These are phyloP conservation scores for Scheffersomyces ergatensis DNA, from an alignment of 805 yeast species.

Conservation along the genomic window DNA sequence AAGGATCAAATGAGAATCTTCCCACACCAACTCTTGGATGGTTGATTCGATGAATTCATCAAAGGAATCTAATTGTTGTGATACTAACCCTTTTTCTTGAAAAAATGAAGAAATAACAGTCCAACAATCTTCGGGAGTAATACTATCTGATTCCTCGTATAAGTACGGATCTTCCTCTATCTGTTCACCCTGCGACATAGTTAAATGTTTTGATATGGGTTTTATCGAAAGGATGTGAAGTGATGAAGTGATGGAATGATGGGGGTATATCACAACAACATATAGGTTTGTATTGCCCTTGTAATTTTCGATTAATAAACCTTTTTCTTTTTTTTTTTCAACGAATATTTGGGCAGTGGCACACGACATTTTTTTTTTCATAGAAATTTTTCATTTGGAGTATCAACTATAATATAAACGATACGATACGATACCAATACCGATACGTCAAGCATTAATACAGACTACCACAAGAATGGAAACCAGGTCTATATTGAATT, in stretches of 20 bases:
- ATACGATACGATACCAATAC: too few species aligned
- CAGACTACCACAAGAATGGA: neutral
- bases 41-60: conserved; percentile 97
- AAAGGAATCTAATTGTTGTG: conserved; percentile 97
- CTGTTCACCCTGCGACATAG: neutral
- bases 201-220: neutral
- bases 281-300: too few species aligned
- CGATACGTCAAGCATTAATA: too few species aligned
- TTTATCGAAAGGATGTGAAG: neutral
- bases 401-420: too few species aligned
- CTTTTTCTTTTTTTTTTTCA: neutral
- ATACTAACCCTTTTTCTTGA: conserved; percentile 93
- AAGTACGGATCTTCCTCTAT: conserved; percentile 58
- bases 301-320: too few species aligned
- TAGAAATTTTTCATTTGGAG: too few species aligned
- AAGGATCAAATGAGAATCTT: conserved; percentile 87
- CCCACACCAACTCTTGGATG: conserved; percentile 94
- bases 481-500: neutral
- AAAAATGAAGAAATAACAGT: conserved; percentile 94
- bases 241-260: neutral
- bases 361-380: neutral
- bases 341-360: neutral
- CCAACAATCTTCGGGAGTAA: conserved; percentile 99
- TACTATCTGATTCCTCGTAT: conserved; percentile 60
- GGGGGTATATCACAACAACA: neutral